Evolutionary conservation across 2,329 filamentous ascomycete genomes (phyloP).

Genomic region (Aspergillus tanneri): DNA sequence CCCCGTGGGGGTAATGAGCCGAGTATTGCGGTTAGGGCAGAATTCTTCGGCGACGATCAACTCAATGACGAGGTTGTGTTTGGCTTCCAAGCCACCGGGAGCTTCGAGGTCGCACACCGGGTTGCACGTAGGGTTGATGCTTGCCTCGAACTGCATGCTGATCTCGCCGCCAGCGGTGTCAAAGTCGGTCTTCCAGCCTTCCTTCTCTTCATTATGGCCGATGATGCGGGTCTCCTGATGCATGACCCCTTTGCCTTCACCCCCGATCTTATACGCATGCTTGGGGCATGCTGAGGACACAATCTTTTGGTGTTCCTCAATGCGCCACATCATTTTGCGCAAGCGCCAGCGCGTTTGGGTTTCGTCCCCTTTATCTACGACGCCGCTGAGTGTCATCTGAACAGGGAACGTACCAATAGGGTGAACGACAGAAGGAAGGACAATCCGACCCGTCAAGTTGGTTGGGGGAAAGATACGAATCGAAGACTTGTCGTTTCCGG

Average conservation of each 20-base stretch:
- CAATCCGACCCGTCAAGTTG: constrained; percentile 82
- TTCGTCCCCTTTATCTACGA: constrained; percentile 68
- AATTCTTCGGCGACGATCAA: constrained; percentile 94
- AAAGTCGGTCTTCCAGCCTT: constrained; percentile 85
- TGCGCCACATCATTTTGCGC: constrained; percentile 86
- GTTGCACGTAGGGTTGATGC: constrained; percentile 60
- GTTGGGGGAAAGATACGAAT: constrained; percentile 95
- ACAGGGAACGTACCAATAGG: constrained; percentile 80
- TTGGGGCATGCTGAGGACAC: constrained; percentile 76
- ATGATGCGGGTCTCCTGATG: constrained; percentile 76
- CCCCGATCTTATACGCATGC: constrained; percentile 66
- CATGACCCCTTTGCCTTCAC: constrained; percentile 66
- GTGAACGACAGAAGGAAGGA: constrained; percentile 79
- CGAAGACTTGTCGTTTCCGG: constrained; percentile 80
- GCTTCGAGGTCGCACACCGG: constrained; percentile 77
- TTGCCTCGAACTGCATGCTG: constrained; percentile 74
- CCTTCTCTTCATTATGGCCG: constrained; percentile 76
- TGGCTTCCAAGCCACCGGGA: constrained; percentile 71
- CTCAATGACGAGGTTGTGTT: constrained; percentile 84
- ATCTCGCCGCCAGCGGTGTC: constrained; percentile 68
- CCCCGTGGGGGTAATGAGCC: constrained; percentile 79
- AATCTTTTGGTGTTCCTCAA: constrained; percentile 82
- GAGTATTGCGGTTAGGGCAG: constrained; percentile 65
- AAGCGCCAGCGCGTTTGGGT: constrained; percentile 82
- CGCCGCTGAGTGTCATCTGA: constrained; percentile 78